Conservation (phyloP, 805 yeast species). For the Zygosaccharomyces kombuchaensis region DNA sequence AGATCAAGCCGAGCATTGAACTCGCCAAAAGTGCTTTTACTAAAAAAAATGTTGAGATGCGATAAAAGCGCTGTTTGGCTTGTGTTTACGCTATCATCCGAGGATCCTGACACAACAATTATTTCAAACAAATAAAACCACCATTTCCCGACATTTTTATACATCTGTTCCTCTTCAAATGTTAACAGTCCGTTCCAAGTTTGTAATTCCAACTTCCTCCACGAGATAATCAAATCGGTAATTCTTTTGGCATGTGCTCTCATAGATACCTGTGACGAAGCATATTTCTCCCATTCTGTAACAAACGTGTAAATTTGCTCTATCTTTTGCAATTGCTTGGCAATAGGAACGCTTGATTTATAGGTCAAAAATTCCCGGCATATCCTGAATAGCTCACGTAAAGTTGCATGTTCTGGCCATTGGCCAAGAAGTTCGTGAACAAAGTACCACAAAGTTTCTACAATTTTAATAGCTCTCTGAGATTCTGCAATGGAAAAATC, state of each 20-base stretch:
- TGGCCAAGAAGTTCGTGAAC: constrained; percentile 48
- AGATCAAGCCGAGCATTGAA: constrained; percentile 54
- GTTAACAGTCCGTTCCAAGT: constrained; percentile 79
- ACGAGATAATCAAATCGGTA: constrained; percentile 69
- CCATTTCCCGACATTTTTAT: constrained; percentile 65
- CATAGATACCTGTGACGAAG: constrained; percentile 71
- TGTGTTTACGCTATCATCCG: constrained; percentile 32
- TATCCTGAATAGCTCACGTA: constrained; percentile 60
- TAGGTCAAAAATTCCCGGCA: constrained; percentile 61
- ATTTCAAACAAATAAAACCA: constrained; percentile 90
- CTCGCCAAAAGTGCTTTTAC: constrained; percentile 76
- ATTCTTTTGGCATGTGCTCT: constrained; percentile 50
- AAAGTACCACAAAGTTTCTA: constrained; percentile 42
- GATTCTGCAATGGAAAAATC: constrained; percentile 61
- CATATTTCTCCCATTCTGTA: constrained; percentile 92
- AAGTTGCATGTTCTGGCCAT: constrained; percentile 96
- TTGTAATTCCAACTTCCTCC: constrained; percentile 85
- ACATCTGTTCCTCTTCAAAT: constrained; percentile 51
- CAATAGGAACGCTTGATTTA: constrained; percentile 68
- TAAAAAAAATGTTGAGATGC: constrained; percentile 69
- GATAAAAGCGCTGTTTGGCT: constrained; percentile 37
- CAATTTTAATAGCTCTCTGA: constrained; percentile 49
- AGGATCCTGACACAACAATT: constrained; percentile 49
- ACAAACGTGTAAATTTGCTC: constrained; percentile 82
- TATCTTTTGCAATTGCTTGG: constrained; percentile 69